Evolutionary conservation across 192 early-diverging fungal species (phyloP), one percentile per base, ranked within the genome.

Genomic region (Coemansia biformis): DNA sequence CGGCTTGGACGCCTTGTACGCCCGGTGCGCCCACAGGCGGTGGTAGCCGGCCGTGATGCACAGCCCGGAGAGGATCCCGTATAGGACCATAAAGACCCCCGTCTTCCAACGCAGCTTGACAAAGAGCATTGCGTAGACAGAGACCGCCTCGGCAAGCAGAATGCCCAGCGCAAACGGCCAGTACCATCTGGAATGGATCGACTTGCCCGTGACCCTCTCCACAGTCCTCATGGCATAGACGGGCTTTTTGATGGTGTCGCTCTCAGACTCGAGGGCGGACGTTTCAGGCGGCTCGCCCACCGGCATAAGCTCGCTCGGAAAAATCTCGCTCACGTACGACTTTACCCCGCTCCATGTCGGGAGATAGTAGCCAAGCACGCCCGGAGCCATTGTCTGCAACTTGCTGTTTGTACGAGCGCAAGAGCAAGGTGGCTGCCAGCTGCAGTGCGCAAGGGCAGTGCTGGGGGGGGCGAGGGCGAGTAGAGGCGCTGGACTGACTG

Each of bases 1-100:
- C 1, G 69, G 74, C 22, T 50, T 55, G 13, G 79, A 77, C 24
- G 83, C 87, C 37, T 52, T 76, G 62, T 89, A 91, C 11, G 87
- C 59, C 30, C 84, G 75, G 66, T 91, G 89, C 22, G 84, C 76
- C 85, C 85, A 91, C 37, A 83, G 70, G 26, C 89, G 81, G 60
- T 91, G 89, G 62, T 91, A 88, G 33, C 88, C 89, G 32, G 86
- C 89, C n/a, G 89, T 91, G 49, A 91, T 87, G 30, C 93, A 92
- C 26, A 93, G 63, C 0, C 88, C 91, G 11, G 89, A 91, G 35
- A 81, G 52, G 43, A 81, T 82, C 54, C 91, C 91, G 40, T 71
- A 71, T 10, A 67, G 34, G n/a, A 63, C 23, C 64, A 67, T 23
- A 31, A 66, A 75, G 13, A 59, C 29, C 1, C 41, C 57, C 53